Evolutionary conservation across 2,329 filamentous ascomycete species (phyloP).

Genomic region (Fusarium brevicatenulatum): DNA sequence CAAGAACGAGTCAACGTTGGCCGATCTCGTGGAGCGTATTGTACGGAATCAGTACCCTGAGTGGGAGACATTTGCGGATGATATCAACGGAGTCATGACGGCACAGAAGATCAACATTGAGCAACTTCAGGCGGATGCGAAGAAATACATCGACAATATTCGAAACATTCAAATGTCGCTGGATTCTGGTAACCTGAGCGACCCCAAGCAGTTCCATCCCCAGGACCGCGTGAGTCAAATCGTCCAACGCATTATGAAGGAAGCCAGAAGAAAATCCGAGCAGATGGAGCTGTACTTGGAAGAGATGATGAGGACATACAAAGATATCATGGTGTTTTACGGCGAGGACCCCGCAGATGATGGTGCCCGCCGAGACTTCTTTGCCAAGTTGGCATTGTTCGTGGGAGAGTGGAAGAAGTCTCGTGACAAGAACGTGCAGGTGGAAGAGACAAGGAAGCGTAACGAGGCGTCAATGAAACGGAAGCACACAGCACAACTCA

Average conservation of each 20-base stretch:
- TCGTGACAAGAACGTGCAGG: slow-evolving; percentile 85
- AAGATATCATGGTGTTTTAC: slow-evolving; percentile 96
- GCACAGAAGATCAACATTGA: slow-evolving; percentile 95
- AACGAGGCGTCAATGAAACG: slow-evolving; percentile 94
- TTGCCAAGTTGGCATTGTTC: slow-evolving; percentile 90
- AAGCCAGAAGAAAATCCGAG: slow-evolving; percentile 93
- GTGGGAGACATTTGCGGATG: slow-evolving; percentile 88
- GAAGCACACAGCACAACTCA: slow-evolving; percentile 76
- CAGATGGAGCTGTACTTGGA: slow-evolving; percentile 94
- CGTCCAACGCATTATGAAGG: slow-evolving; percentile 95
- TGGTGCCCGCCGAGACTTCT: slow-evolving; percentile 94
- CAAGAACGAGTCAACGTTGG: slow-evolving; percentile 96
- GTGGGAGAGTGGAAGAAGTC: slow-evolving; percentile 96
- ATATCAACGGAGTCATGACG: slow-evolving; percentile 81
- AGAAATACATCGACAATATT: slow-evolving; percentile 93
- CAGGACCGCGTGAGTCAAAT: slow-evolving; percentile 94
- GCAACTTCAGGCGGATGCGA: slow-evolving; percentile 86
- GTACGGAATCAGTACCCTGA: slow-evolving; percentile 96
- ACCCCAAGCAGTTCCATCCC: slow-evolving; percentile 97
- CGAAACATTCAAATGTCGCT: slow-evolving; percentile 92
- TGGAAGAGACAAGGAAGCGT: slow-evolving; percentile 84
- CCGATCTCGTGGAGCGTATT: slow-evolving; percentile 94
- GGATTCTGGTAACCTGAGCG: slow-evolving; percentile 92
- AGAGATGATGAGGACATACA: slow-evolving; percentile 89
- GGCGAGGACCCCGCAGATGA: slow-evolving; percentile 94